Evolutionary conservation across 1,139 yeast species (phyloP).

Genomic region (Taphrina pruni): DNA sequence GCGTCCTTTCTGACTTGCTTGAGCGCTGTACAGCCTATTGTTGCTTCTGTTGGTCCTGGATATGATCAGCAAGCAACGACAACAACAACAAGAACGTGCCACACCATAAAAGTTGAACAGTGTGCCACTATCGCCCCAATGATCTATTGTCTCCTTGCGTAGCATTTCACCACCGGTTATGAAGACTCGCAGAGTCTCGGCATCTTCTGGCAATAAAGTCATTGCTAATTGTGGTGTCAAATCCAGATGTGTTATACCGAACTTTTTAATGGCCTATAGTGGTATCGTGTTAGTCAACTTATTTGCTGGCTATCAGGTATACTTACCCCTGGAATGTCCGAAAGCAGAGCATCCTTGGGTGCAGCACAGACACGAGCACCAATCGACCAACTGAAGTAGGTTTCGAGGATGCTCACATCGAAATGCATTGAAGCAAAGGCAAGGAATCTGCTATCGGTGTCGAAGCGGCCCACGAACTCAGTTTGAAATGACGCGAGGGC

Average conservation of each 20-base stretch:
- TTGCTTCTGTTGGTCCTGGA: slow-evolving; percentile 48
- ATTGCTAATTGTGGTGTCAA: slow-evolving; percentile 48
- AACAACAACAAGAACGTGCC: neutral
- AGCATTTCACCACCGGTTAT: slow-evolving; percentile 49
- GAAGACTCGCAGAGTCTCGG: slow-evolving; percentile 47
- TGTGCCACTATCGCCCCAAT: slow-evolving; percentile 47
- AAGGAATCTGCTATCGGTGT: slow-evolving; percentile 44
- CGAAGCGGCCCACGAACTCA: slow-evolving; percentile 46
- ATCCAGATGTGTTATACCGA: slow-evolving; percentile 47
- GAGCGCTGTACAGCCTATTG: slow-evolving; percentile 48
- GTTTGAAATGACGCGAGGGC: slow-evolving; percentile 47
- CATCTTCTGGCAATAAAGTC: slow-evolving; percentile 46
- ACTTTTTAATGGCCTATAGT: slow-evolving; percentile 25
- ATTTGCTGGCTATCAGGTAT: neutral
- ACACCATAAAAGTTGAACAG: slow-evolving; percentile 47
- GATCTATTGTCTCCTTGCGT: slow-evolving; percentile 46
- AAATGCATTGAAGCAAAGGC: slow-evolving; percentile 49
- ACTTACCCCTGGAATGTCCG: slow-evolving; percentile 44
- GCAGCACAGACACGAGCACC: slow-evolving; percentile 47
- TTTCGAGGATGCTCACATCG: slow-evolving; percentile 49
- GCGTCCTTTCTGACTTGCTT: slow-evolving; percentile 45
- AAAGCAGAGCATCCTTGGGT: slow-evolving; percentile 46
- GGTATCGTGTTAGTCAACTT: neutral
- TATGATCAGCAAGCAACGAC: neutral
- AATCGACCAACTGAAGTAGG: slow-evolving; percentile 48